These are phyloP conservation scores for Triadica sebifera DNA, from an alignment of 345 rosid species.

Conservation along the genomic window DNA sequence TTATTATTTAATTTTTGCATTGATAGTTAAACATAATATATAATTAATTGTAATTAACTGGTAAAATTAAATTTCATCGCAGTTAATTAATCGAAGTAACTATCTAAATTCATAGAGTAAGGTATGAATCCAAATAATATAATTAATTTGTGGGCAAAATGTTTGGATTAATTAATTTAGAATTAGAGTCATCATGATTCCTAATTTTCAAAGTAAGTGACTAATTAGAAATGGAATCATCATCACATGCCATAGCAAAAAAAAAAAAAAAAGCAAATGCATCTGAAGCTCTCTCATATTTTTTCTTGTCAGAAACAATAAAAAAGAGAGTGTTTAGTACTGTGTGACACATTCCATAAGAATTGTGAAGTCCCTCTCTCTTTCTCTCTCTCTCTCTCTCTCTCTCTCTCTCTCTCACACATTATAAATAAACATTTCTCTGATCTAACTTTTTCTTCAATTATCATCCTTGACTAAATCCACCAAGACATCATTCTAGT, in stretches of 20 bases:
- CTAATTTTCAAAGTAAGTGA: conserved; percentile 26
- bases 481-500: not conserved
- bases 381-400: not conserved
- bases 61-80: too few relatives aligned
- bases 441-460: conserved; percentile 26
- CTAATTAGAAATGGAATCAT: conserved; percentile 21
- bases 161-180: conserved; percentile 23
- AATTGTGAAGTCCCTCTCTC: not conserved
- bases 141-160: not conserved
- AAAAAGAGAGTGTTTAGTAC: not conserved
- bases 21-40: too few relatives aligned
- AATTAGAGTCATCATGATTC: conserved; percentile 24
- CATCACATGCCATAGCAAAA: conserved; percentile 28
- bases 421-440: conserved; percentile 24
- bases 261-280: conserved; percentile 10
- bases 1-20: too few relatives aligned
- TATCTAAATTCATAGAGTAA: too few relatives aligned
- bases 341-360: conserved; percentile 29
- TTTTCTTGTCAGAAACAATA: not conserved
- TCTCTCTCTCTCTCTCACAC: conserved; percentile 2
- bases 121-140: not conserved
- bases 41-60: too few relatives aligned
- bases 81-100: too few relatives aligned
- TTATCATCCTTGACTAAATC: conserved; percentile 13
- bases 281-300: conserved; percentile 11